Evolutionary conservation across 2,329 filamentous ascomycete genomes (phyloP).

Genomic region (Cladosporium austrohemisphaericum): DNA sequence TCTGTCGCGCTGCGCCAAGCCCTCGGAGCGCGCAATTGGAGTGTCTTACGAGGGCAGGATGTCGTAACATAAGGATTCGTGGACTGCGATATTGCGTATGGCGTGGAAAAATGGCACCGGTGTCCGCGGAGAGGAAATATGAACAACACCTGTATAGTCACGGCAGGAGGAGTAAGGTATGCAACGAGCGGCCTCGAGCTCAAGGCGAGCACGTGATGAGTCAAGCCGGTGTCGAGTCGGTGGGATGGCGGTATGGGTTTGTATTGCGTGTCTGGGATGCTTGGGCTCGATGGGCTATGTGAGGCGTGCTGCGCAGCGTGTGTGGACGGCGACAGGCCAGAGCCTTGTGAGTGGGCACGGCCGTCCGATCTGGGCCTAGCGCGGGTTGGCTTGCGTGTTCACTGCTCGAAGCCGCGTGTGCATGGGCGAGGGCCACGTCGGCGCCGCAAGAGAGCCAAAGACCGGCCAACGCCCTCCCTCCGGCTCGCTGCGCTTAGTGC

Average conservation of each 20-base stretch:
- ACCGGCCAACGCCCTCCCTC: neutral
- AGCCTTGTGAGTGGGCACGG: neutral
- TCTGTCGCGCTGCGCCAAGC: slow-evolving; percentile 7
- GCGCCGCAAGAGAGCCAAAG: neutral
- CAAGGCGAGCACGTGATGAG: too few relatives aligned
- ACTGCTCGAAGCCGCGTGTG: too few relatives aligned
- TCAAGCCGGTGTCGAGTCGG: too few relatives aligned
- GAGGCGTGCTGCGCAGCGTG: too few relatives aligned
- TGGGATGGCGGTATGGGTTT: too few relatives aligned
- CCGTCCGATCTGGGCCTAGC: neutral
- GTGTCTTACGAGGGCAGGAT: slow-evolving; percentile 1
- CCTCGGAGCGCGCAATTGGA: slow-evolving; percentile 4
- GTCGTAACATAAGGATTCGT: slow-evolving; percentile 6
- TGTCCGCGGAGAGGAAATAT: neutral
- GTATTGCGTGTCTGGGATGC: too few relatives aligned
- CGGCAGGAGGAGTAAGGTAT: too few relatives aligned
- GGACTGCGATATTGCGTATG: neutral
- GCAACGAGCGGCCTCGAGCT: too few relatives aligned
- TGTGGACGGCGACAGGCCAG: neutral
- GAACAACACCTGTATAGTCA: too few relatives aligned
- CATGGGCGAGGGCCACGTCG: too few relatives aligned
- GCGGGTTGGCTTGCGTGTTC: too few relatives aligned
- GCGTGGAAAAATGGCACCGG: neutral
- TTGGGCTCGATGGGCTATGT: neutral
- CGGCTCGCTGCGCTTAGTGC: neutral